Base-by-base conservation (phyloP, 176 grass and related monocot species). In the barley (Hordeum vulgare) region DNA sequence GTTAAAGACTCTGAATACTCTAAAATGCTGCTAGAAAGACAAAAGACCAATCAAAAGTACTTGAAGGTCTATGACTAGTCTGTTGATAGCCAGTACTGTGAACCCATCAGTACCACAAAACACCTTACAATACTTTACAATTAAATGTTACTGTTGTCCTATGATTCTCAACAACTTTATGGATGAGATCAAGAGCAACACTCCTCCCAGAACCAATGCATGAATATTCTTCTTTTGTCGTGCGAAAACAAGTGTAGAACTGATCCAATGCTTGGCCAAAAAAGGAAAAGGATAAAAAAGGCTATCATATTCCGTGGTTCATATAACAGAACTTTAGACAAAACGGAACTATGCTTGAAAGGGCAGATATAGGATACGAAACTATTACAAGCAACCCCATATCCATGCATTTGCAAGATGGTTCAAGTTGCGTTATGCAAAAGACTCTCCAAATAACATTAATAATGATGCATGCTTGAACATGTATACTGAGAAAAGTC, bases 1-100 rank as follows among this genome's bases (percentile, higher is more conserved):
- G 42, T 35, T 63, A 88, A 56, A 60, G 4, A 92, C 47, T 35
- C 6, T 89, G 54, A 44, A 58, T 15, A 65, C 39, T 36, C 33
- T 42, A 81, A 15, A 67, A 81, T 51, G 69, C 36, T 23, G 61
- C 28, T 61, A 61, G 33, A 83, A 83, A 21, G 5, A 54, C 33
- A 71, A 12, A 57, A 61, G 9, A 42, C 12, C 21, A 60, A 78
- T 34, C 62, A 86, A 64, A 39, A 56, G 44, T 35, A 39, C 45
- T 59, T 57, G 47, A 60, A 59, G 71, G 57, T 76, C 79, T 59
- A 87, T 82, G 6, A 35, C 78, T 58, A 79, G 69, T 79, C 42
- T 79, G 53, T 56, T 56, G 58, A 13, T 27, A 84, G 61, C 78
- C 44, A 11, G 5, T 42, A 75, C 70, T 41, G 74, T 21, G 18